phyloP scores from a whole-genome alignment of 257 asterid genomes.

The Solanum chaucha region DNA sequence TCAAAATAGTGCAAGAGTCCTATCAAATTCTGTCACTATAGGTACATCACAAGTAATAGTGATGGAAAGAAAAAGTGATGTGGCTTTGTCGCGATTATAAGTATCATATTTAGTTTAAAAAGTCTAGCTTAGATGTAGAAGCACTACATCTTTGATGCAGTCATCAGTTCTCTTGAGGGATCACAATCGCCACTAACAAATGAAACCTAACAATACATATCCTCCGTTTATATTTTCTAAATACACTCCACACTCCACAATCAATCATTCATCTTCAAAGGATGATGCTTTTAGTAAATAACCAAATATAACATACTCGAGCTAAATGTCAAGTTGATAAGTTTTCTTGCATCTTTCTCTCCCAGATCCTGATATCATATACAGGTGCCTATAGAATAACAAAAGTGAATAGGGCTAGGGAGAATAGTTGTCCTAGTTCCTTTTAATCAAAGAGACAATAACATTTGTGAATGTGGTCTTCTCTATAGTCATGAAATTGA shows the following conservation, averaged over 20 bases:
- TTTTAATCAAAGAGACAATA: neutral
- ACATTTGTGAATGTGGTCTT: slow-evolving; percentile 9
- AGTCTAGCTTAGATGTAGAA: neutral
- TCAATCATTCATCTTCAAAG: neutral
- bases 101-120: neutral
- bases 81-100: neutral
- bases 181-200: neutral
- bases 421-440: neutral
- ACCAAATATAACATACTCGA: neutral
- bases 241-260: neutral
- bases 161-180: neutral
- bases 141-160: neutral
- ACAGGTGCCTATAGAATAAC: neutral
- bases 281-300: too few species aligned
- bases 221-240: neutral
- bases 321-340: neutral
- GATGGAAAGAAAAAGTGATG: neutral
- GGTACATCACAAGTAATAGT: neutral
- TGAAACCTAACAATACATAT: neutral
- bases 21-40: neutral
- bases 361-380: too few species aligned
- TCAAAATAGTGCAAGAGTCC: too few species aligned
- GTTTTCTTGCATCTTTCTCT: neutral
- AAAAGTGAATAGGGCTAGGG: neutral
- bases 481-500: slow-evolving; percentile 7